These are phyloP conservation scores for Trypanosoma vivax DNA, from an alignment of 208 protist species.

Conservation along the genomic window DNA sequence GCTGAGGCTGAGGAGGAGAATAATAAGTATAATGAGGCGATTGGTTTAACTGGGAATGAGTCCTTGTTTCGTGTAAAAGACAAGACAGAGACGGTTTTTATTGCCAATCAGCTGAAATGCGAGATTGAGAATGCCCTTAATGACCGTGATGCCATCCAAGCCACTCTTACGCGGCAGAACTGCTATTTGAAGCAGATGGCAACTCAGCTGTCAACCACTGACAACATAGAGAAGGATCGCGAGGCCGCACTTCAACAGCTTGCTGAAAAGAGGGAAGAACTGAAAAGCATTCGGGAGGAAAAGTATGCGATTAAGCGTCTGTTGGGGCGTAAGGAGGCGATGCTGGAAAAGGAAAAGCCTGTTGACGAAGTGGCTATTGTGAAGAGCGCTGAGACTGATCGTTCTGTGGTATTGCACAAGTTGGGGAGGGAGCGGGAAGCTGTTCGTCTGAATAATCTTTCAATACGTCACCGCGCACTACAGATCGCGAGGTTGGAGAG, in stretches of 20 bases:
- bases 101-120: not conserved
- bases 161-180: conserved; percentile 2
- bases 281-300: conserved; percentile 37
- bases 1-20: conserved; percentile 9
- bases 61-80: not conserved
- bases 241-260: conserved; percentile 42
- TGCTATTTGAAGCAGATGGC: conserved; percentile 4
- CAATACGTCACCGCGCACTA: conserved; percentile 60
- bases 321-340: conserved; percentile 39
- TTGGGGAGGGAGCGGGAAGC: conserved; percentile 42
- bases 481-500: conserved; percentile 67
- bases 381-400: conserved; percentile 48
- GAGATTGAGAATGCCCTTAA: conserved; percentile 5
- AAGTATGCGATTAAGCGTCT: conserved; percentile 22
- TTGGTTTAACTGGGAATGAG: not conserved
- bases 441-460: conserved; percentile 45
- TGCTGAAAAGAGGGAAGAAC: conserved; percentile 43
- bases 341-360: conserved; percentile 32
- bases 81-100: not conserved
- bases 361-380: conserved; percentile 43
- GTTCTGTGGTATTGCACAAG: conserved; percentile 45
- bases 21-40: not conserved
- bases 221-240: conserved; percentile 39
- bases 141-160: conserved; percentile 1
- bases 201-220: conserved; percentile 34